phyloP scores from a whole-genome alignment of 306 rosid genomes.

The Quercus engelmannii region DNA sequence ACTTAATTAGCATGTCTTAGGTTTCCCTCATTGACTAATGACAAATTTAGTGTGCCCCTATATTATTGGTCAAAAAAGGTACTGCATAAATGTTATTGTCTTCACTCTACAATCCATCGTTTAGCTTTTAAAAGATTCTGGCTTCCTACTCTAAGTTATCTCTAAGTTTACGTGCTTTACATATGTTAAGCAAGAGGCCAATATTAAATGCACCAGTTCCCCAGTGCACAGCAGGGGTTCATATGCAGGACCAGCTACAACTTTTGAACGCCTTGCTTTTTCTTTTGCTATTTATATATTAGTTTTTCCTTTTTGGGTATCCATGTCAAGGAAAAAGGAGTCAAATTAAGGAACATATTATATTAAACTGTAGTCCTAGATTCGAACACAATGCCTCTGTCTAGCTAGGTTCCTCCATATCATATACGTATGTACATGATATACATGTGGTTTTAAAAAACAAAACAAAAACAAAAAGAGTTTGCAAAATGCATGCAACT shows the following conservation, averaged over 20 bases:
- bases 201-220: slow-evolving; percentile 49
- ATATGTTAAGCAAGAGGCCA: slow-evolving; percentile 39
- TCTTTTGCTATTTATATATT: not conserved
- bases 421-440: not conserved
- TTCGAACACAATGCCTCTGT: slow-evolving; percentile 18
- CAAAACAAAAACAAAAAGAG: not conserved
- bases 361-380: slow-evolving; percentile 15
- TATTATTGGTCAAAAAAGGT: slow-evolving; percentile 34
- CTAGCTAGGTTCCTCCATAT: slow-evolving; percentile 7
- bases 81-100: slow-evolving; percentile 21
- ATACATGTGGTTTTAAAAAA: not conserved
- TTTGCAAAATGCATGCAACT: not conserved
- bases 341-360: slow-evolving; percentile 16
- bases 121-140: slow-evolving; percentile 45
- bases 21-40: slow-evolving; percentile 29
- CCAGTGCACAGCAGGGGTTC: slow-evolving; percentile 37
- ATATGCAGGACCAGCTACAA: slow-evolving; percentile 36
- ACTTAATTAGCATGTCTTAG: slow-evolving; percentile 9
- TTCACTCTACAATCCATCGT: slow-evolving; percentile 24
- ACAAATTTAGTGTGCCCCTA: slow-evolving; percentile 3
- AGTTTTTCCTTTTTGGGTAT: slow-evolving; percentile 14
- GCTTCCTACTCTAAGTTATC: slow-evolving; percentile 24
- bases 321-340: slow-evolving; percentile 17
- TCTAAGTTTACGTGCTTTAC: slow-evolving; percentile 38
- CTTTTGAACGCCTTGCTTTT: slow-evolving; percentile 19